These are phyloP conservation scores for Rhodamnia rubescens DNA, from an alignment of 345 rosid genomes.

Conservation along the genomic window DNA sequence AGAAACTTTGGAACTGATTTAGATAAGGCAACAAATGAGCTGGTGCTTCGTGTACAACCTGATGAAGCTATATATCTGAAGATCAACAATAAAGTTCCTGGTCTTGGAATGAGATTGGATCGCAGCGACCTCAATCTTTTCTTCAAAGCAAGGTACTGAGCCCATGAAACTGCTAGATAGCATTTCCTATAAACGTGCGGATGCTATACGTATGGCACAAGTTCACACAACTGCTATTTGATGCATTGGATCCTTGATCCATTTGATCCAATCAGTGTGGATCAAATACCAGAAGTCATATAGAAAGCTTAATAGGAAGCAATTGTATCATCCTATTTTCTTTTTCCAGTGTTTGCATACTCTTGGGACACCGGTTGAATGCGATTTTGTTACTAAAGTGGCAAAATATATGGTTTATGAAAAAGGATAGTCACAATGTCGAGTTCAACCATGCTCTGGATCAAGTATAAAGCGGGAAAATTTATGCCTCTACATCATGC, in stretches of 20 bases:
- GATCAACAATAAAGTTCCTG: constrained; percentile 96
- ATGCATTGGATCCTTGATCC: background rate
- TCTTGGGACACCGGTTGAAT: background rate
- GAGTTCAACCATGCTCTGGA: background rate
- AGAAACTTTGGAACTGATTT: constrained; percentile 56
- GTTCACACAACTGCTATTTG: background rate
- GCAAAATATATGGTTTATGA: background rate
- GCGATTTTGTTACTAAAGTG: background rate
- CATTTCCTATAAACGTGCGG: background rate
- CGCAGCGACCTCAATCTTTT: constrained; percentile 82
- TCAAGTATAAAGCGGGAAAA: background rate
- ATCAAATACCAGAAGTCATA: background rate
- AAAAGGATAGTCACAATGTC: background rate
- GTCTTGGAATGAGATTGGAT: constrained; percentile 89
- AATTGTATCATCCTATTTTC: background rate
- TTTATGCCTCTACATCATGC: background rate
- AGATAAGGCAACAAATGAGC: constrained; percentile 79
- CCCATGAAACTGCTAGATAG: background rate
- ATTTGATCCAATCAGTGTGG: background rate
- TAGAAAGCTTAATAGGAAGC: background rate
- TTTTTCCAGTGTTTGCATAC: background rate
- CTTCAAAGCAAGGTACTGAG: constrained; percentile 44
- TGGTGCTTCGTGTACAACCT: constrained; percentile 87
- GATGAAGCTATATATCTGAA: constrained; percentile 93
- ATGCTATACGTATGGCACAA: background rate